Evolutionary conservation across 768 basidiomycete species (phyloP), one percentile per base, ranked within the genome.

Genomic region (Guyanaporus albipodus): DNA sequence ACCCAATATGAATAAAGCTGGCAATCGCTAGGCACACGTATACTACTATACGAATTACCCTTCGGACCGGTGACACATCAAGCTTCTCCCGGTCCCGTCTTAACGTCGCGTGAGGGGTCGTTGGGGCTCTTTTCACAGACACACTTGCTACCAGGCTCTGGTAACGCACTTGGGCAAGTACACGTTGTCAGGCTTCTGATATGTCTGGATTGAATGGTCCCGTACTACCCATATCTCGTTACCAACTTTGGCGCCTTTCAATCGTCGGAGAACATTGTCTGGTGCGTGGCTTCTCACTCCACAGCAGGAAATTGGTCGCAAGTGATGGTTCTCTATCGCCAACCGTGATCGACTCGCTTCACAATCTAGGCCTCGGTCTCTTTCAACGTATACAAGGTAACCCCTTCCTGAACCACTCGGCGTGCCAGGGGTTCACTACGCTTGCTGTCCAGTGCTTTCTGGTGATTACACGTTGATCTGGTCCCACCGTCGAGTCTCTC

Each of bases 401-500:
- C n/a, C 11, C n/a, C 15, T 19, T 17, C 24, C 22, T 38, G 14
- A 6, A 24, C 52, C 26, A 61, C 41, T 21, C 32, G 18, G 6
- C 14, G 15, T 28, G 3, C 14, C 27, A 62, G 61, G 54, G 70
- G 23, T 57, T 78, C 17, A 79, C 75, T 11, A 76, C 72, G 6
- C 63, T 71, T 32, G 59, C 79, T 17, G 79, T 81, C 6, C 81
- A 82, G 63, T 70, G 75, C 31, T 82, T 80, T 62, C 70, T 80
- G 49, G 57, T 69, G 0, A 61, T n/a, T 70, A 51, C 75, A 79
- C 1, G 66, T 82, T 46, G 12, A 6, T 6, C 11, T 17, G n/a
- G 9, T 12, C 8, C 21, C 37, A 34, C 22, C 17, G 33, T 48
- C 42, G 23, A 14, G 2, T 17, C n/a, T 24, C 10, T 11, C 58